phyloP scores from a whole-genome alignment of 805 yeast species.

The Saturnispora silvae region DNA sequence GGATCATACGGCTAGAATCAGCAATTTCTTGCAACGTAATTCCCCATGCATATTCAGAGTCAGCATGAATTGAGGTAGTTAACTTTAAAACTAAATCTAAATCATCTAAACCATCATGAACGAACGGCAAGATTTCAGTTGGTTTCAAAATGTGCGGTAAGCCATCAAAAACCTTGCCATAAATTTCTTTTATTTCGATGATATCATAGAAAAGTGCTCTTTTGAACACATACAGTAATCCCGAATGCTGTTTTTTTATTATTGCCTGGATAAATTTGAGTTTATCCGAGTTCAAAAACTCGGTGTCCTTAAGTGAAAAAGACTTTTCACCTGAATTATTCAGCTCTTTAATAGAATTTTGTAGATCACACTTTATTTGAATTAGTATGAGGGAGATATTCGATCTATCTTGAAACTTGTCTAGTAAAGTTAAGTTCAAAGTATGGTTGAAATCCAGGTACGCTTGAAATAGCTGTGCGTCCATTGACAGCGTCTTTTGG shows the following conservation, averaged over 20 bases:
- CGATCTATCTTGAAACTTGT: constrained; percentile 4
- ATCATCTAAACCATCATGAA: constrained; percentile 7
- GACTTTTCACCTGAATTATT: not conserved
- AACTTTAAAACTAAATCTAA: constrained; percentile 3
- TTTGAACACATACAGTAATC: constrained; percentile 5
- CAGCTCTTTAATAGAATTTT: constrained; percentile 1
- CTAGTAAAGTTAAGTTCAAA: constrained; percentile 3
- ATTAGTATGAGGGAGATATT: constrained; percentile 6
- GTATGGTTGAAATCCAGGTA: constrained; percentile 3
- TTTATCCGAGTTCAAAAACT: not conserved
- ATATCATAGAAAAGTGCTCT: constrained; percentile 7
- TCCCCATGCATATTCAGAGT: constrained; percentile 7
- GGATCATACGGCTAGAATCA: not conserved
- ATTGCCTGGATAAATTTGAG: not conserved
- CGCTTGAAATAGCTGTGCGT: not conserved
- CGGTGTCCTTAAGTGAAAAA: constrained; percentile 1
- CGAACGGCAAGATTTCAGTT: constrained; percentile 3
- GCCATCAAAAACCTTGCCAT: constrained; percentile 3
- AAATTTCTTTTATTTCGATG: constrained; percentile 4
- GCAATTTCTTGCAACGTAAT: not conserved
- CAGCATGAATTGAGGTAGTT: constrained; percentile 1
- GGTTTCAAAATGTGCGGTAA: constrained; percentile 7
- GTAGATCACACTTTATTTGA: constrained; percentile 6
- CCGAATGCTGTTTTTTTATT: constrained; percentile 6
- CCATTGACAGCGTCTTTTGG: not conserved